Evolutionary conservation across 1,284 basidiomycete genomes (phyloP), one percentile per base, ranked within the genome.

Genomic region (Ustilago esculenta): DNA sequence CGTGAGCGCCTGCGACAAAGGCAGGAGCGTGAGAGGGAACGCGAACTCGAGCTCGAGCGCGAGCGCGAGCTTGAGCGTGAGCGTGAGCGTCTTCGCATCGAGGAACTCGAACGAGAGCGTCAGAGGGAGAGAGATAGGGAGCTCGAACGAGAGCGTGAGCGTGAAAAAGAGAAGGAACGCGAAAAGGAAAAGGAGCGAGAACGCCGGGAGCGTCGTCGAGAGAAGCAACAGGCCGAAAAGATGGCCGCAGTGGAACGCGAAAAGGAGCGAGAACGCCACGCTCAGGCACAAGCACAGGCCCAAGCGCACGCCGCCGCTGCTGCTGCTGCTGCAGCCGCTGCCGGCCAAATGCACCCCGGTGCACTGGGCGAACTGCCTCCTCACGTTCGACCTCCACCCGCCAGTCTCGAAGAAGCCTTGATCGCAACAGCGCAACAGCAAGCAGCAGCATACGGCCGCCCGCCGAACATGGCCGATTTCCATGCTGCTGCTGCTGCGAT

Each of bases 211-310:
- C 60, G 67, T 23, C 56, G 67, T 20, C 37, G 56, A 7, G 67
- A 70, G 49, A 64, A 64, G 49, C 66, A 69, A 33, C 67, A 70
- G 20, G 67, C 67, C 8, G 67, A 70, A 8, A 70, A 70, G 56
- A 32, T 47, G 48, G 60, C 60, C 8, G 67, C 60, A 1, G 34
- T 64, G 24, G 67, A 70, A 36, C 59, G 59, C 14, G 64, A 63
- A 34, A 66, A 52, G 48, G 58, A 67, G 42, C 41, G 49, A n/a
- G 61, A 58, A 39, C 50, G 48, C 27, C 59, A 58, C 17, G 61
- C 60, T 3, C 56, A 66, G 14, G 61, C 56, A 5, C 47, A 56
- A 27, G 68, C 68, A 7, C 61, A 71, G 35, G 61, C 56, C 0
- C 59, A 63, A 14, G 72, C 66, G 6, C 63, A 60, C 24, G 60